A percentile compares a stretch with the other conserved stretches of the same genome.
Evolutionary conservation across 2,329 filamentous ascomycete species (phyloP).

Genomic region (Seiridium cupressi): DNA sequence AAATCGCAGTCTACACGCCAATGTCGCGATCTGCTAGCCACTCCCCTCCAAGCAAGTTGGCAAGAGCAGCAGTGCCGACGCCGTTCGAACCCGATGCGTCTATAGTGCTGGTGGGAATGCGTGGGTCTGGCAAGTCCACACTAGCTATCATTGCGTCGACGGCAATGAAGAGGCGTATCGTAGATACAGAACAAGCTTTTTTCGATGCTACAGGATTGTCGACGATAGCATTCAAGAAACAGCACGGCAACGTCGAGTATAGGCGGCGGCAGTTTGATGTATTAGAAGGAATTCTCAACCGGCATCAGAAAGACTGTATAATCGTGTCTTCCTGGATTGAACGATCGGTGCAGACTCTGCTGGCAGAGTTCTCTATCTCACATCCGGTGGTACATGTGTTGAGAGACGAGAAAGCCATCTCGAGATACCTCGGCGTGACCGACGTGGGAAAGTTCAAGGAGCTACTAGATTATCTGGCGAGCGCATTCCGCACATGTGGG

Average conservation of each 20-base stretch:
- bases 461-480: constrained; percentile 54
- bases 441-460: constrained; percentile 55
- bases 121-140: constrained; percentile 74
- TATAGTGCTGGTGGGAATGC: constrained; percentile 70
- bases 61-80: constrained; percentile 2
- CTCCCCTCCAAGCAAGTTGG: constrained; percentile 22
- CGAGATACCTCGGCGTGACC: constrained; percentile 57
- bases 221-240: constrained; percentile 61
- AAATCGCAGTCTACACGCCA: background rate
- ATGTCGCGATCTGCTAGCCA: constrained; percentile 11
- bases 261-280: constrained; percentile 62
- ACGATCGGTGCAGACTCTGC: constrained; percentile 55
- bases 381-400: constrained; percentile 72
- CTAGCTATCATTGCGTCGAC: constrained; percentile 73
- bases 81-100: constrained; percentile 62
- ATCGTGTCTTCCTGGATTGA: constrained; percentile 75
- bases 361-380: constrained; percentile 60
- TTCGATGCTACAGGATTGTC: constrained; percentile 61
- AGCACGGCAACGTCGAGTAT: constrained; percentile 61
- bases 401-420: constrained; percentile 64
- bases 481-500: constrained; percentile 63
- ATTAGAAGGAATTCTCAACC: constrained; percentile 56
- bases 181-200: constrained; percentile 70
- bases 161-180: constrained; percentile 64
- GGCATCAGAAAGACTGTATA: constrained; percentile 60